A percentile compares a stretch with the other conserved stretches of the same genome.
These are phyloP conservation scores for Cnidoscolus chayamansa DNA, from an alignment of 441 rosid genomes.

Conservation along the genomic window DNA sequence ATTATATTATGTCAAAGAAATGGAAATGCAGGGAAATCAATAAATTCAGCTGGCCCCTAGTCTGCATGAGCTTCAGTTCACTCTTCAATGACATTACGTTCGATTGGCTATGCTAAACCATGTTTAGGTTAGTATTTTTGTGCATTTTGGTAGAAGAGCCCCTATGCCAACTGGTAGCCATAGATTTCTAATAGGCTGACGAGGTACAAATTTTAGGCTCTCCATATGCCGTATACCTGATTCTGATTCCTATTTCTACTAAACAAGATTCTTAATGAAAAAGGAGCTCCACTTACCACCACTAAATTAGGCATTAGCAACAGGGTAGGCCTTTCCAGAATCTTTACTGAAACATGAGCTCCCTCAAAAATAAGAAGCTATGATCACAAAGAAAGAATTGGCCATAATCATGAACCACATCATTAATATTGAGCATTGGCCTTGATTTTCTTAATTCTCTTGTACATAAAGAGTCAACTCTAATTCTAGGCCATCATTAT, in stretches of 20 bases:
- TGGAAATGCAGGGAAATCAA: neutral
- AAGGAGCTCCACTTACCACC: slow-evolving; percentile 6
- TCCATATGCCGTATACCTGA: slow-evolving; percentile 7
- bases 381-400: no score
- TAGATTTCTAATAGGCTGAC: slow-evolving; percentile 3
- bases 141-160: neutral
- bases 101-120: neutral
- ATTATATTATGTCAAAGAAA: neutral
- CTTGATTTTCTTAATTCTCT: no score
- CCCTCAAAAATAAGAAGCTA: no score
- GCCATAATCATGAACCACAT: neutral
- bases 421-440: neutral
- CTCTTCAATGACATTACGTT: no score
- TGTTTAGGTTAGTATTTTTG: neutral
- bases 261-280: slow-evolving; percentile 8
- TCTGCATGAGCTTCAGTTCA: neutral
- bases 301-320: neutral
- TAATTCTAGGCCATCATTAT: neutral
- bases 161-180: neutral
- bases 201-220: neutral
- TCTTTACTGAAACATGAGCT: neutral
- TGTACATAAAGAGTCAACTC: neutral
- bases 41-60: neutral
- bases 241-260: slow-evolving; percentile 6
- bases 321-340: neutral